Conservation (phyloP, 2,329 filamentous ascomycete genomes). For the Ceratocystiopsis minuta region DNA sequence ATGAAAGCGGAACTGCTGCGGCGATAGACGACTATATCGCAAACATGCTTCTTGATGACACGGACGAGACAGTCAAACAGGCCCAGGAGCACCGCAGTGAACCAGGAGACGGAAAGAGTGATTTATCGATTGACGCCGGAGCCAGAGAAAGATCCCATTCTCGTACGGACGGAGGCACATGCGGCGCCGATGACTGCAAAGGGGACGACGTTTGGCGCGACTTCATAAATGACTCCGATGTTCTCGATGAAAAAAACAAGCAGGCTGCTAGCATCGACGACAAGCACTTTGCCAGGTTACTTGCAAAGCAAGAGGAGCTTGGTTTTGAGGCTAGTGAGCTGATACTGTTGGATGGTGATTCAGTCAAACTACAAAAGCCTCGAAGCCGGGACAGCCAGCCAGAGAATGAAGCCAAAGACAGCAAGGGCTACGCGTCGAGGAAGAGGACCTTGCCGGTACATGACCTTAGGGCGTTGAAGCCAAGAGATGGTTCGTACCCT, state of each 20-base stretch:
- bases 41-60: conserved; percentile 36
- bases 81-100: conserved; percentile 19
- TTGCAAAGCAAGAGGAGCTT: conserved; percentile 44
- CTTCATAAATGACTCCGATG: conserved; percentile 10
- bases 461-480: neutral
- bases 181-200: neutral
- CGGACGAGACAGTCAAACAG: conserved; percentile 11
- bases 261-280: conserved; percentile 39
- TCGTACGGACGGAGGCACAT: neutral
- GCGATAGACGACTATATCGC: conserved; percentile 52
- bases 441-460: neutral
- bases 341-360: conserved; percentile 32
- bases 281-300: conserved; percentile 40
- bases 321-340: conserved; percentile 42
- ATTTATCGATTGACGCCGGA: conserved; percentile 16
- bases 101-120: conserved; percentile 25
- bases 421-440: no score
- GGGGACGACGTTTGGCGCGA: conserved; percentile 12
- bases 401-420: no score
- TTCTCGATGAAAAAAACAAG: neutral
- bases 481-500: conserved; percentile 16
- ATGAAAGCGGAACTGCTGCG: conserved; percentile 27
- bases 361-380: neutral
- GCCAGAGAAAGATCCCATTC: no score
- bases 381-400: no score